phyloP scores from a whole-genome alignment of 495 filamentous ascomycete species.

The Xylaria acuta region DNA sequence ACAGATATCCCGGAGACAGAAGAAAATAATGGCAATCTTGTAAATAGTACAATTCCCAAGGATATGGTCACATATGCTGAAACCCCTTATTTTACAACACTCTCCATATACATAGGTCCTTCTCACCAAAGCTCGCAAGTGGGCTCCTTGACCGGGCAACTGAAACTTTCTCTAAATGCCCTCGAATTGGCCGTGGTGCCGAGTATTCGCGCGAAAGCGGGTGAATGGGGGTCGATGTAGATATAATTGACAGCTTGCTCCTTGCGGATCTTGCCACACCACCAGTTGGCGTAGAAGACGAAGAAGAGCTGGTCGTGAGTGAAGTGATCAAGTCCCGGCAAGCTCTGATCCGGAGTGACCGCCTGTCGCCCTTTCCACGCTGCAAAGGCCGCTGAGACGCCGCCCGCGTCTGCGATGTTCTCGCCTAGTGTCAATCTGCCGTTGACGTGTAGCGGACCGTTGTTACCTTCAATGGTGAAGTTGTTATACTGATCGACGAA shows the following conservation, averaged over 20 bases:
- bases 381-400: conserved; percentile 67
- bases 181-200: conserved; percentile 71
- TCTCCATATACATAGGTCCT: neutral
- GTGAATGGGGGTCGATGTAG: conserved; percentile 70
- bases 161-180: conserved; percentile 71
- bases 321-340: conserved; percentile 71
- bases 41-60: conserved; percentile 9
- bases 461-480: conserved; percentile 62
- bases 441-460: conserved; percentile 68
- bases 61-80: neutral
- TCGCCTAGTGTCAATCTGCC: conserved; percentile 72
- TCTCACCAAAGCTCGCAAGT: conserved; percentile 72
- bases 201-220: conserved; percentile 64
- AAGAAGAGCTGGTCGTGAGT: conserved; percentile 78
- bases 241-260: conserved; percentile 62
- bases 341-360: conserved; percentile 57
- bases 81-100: neutral
- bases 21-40: neutral
- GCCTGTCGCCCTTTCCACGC: conserved; percentile 67
- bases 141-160: conserved; percentile 67
- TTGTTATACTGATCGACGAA: conserved; percentile 74
- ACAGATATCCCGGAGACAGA: neutral
- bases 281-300: conserved; percentile 68
- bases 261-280: conserved; percentile 69
- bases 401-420: conserved; percentile 80